Base-by-base conservation (phyloP, 305 asterid genomes). In the Rubia balearica region DNA sequence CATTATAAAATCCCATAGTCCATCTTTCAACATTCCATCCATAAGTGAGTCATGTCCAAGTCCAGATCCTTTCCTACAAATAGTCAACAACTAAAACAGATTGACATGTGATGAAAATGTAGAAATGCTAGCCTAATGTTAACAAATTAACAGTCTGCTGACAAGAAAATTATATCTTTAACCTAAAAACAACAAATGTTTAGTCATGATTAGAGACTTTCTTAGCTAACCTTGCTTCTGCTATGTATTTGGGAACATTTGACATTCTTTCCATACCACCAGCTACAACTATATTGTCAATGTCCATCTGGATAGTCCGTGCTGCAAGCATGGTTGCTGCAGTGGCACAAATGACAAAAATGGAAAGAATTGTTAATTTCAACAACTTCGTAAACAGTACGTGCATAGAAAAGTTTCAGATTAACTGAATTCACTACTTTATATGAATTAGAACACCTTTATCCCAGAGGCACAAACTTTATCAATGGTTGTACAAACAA, bases 181-280 rank as follows among this genome's bases (percentile, higher is more conserved):
- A 51, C 22, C 59, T 9, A 17, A 51, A 51, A 12, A 16, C 19
- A 12, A 68, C 48, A 51, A 8, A 68, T 14, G 1, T 38, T 40
- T n/a, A 13, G 64, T 16, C 10, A 45, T 8, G 19, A 66, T 45
- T 11, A 9, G 21, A 45, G 5, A 38, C 0, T 8, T 46, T 64
- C 68, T 40, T 38, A 64, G 19, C 88, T 71, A 71, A 94, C 97
- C 99, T 94, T 73, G 99, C 96, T 80, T 94, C 97, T 63, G 94
- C 87, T 59, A 95, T 74, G 86, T 95, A 95, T 73, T 91, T 95
- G 41, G 99, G 98, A 80, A 81, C 96, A 81, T 91, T 95, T 61
- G 99, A 95, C 99, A 95, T 95, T 86, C 85, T 87, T 81, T 95
- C 99, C 98, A 95, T 95, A 74, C 99, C 99, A 81, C 99, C 99